Conservation (phyloP, 345 rosid species). For the Sapria himalayana region DNA sequence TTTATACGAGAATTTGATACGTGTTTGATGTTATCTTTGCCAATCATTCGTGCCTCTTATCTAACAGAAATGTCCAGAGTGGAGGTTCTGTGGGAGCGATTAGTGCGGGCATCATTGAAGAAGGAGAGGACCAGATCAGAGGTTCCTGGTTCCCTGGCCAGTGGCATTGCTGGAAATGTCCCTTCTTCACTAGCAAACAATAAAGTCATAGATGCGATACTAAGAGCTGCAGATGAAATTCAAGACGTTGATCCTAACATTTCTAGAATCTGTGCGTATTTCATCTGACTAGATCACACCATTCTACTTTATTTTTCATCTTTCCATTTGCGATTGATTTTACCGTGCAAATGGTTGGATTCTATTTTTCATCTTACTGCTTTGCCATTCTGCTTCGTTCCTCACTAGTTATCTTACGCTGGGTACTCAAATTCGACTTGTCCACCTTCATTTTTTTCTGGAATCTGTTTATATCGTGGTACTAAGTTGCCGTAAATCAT, state of each 20-base stretch:
- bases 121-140: conserved; percentile 45
- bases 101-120: conserved; percentile 60
- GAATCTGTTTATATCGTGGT: too few relatives aligned
- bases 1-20: too few relatives aligned
- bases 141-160: conserved; percentile 25
- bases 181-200: conserved; percentile 79
- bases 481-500: too few relatives aligned
- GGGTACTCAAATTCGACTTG: too few relatives aligned
- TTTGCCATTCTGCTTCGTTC: too few relatives aligned
- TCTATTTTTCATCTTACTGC: neutral
- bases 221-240: conserved; percentile 90
- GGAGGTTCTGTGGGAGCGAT: conserved; percentile 72
- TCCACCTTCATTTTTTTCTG: too few relatives aligned
- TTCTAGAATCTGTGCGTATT: conserved; percentile 56
- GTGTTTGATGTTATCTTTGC: too few relatives aligned
- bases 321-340: too few relatives aligned
- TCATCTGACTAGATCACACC: neutral
- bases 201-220: conserved; percentile 67
- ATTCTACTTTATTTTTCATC: neutral
- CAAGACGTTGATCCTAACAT: conserved; percentile 79
- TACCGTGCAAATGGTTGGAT: neutral
- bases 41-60: too few relatives aligned
- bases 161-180: conserved; percentile 57
- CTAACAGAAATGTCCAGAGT: conserved; percentile 72
- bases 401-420: too few relatives aligned